These are phyloP conservation scores for Acanthamoeba sp. DNA, from an alignment of 208 protist species.

Conservation along the genomic window DNA sequence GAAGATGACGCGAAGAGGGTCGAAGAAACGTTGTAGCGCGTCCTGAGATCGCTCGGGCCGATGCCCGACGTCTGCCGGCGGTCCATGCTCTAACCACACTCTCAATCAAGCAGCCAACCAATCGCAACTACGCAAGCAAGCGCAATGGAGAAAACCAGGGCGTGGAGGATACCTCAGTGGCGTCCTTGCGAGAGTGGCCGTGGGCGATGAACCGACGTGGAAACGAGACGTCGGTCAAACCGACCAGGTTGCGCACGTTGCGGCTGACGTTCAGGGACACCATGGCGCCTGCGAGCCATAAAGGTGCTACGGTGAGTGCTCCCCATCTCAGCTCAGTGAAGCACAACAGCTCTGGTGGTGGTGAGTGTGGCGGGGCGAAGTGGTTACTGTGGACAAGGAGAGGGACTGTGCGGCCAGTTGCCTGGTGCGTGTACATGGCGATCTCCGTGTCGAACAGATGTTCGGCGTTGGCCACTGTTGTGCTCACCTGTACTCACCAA, in stretches of 20 bases:
- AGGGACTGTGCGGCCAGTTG: neutral
- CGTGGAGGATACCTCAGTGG: too few relatives aligned
- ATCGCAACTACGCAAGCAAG: too few relatives aligned
- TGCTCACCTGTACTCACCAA: neutral
- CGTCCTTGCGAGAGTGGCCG: too few relatives aligned
- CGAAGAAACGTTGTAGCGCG: neutral
- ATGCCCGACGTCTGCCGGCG: neutral
- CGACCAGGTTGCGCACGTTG: neutral
- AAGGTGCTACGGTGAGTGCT: neutral
- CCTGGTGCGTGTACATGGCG: neutral
- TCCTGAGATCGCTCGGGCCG: neutral
- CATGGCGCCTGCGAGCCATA: neutral
- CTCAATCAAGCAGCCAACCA: too few relatives aligned
- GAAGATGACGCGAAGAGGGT: neutral
- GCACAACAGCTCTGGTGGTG: too few relatives aligned
- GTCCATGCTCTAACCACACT: neutral
- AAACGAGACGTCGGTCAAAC: neutral
- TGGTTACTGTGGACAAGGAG: neutral
- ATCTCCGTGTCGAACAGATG: neutral
- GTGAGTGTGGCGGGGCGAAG: neutral
- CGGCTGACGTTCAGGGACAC: neutral
- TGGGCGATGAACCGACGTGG: neutral
- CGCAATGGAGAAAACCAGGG: too few relatives aligned
- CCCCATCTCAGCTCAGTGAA: too few relatives aligned
- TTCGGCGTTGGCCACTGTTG: neutral